phyloP scores from a whole-genome alignment of 1,284 basidiomycete genomes.

The Irpex sp. region DNA sequence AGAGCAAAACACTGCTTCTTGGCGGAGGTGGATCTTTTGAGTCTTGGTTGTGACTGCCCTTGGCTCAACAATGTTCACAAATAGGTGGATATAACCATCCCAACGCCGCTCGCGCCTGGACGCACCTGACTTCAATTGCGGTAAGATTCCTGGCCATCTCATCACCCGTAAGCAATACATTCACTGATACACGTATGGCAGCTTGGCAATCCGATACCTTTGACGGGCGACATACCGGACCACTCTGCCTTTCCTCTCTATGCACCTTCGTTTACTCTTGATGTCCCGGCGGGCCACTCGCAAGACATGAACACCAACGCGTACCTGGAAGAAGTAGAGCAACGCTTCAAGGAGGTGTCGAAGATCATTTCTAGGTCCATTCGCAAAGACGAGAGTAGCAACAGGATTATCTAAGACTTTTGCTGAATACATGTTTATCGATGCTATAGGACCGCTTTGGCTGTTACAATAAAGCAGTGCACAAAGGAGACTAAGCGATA shows the following conservation, averaged over 20 bases:
- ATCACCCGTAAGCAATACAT: background rate
- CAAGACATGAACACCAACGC: no score
- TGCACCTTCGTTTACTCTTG: constrained; percentile 65
- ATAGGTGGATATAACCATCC: constrained; percentile 78
- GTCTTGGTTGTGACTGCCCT: constrained; percentile 11
- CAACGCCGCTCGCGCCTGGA: constrained; percentile 84
- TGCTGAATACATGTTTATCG: no score
- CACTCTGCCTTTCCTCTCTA: constrained; percentile 69
- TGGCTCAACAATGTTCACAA: background rate
- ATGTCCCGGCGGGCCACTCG: no score
- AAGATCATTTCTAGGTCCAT: no score
- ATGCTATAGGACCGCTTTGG: no score
- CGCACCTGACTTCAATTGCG: constrained; percentile 72
- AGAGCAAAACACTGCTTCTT: constrained; percentile 55
- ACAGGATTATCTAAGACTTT: no score
- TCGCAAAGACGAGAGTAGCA: no score
- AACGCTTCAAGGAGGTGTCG: no score
- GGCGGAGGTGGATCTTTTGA: constrained; percentile 50
- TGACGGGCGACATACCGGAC: constrained; percentile 58
- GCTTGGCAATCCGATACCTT: background rate
- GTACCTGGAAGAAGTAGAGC: no score
- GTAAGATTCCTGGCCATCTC: constrained; percentile 36
- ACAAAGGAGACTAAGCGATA: no score
- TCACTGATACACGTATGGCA: background rate
- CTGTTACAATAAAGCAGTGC: no score